These are phyloP conservation scores for Tardiomyces digboiensis DNA, from an alignment of 1,139 yeast genomes.

Conservation along the genomic window DNA sequence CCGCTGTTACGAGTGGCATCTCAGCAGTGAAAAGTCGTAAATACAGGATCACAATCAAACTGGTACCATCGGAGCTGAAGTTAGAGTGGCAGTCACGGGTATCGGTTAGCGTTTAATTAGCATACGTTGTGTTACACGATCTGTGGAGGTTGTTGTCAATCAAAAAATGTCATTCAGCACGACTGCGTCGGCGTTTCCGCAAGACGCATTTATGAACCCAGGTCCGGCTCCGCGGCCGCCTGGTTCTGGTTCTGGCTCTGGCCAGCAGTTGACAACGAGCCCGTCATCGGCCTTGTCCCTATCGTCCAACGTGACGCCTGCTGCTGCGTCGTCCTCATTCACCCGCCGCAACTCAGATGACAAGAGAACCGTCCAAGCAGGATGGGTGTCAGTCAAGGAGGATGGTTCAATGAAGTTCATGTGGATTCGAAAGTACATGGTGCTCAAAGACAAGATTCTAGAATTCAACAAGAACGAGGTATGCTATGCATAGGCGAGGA, in stretches of 20 bases:
- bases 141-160: background rate
- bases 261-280: slow-evolving; percentile 6
- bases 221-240: slow-evolving; percentile 36
- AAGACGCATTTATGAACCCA: slow-evolving; percentile 29
- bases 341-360: slow-evolving; percentile 3
- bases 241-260: slow-evolving; percentile 1
- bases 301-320: background rate
- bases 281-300: slow-evolving; percentile 1
- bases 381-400: slow-evolving; percentile 91
- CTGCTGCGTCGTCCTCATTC: slow-evolving; percentile 5
- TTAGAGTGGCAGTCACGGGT: no score
- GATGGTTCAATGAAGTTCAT: slow-evolving; percentile 69
- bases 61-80: no score
- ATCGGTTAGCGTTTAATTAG: no score
- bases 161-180: background rate
- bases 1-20: no score
- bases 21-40: no score
- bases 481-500: background rate
- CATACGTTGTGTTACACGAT: no score
- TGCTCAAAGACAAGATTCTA: slow-evolving; percentile 63
- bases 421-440: slow-evolving; percentile 85
- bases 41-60: no score
- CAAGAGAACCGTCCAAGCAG: slow-evolving; percentile 30
- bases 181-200: slow-evolving; percentile 20
- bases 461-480: slow-evolving; percentile 67